A percentile compares a stretch with the other conserved stretches of the same genome.
Conservation (phyloP, 2,329 filamentous ascomycete genomes). For the Podosphaera fusca region DNA sequence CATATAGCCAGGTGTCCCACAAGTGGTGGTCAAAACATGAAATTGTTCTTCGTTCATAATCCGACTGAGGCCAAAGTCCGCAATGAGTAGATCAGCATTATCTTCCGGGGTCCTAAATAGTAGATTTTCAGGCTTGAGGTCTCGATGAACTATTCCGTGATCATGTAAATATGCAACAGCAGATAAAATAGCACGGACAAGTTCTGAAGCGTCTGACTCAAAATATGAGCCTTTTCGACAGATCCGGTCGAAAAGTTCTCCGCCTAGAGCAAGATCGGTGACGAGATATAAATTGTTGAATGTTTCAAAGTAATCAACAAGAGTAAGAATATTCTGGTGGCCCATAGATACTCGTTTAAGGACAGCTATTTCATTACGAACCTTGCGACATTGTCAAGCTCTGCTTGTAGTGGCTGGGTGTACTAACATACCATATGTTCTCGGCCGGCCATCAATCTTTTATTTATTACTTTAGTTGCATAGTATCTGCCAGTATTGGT, state of each 20-base stretch:
- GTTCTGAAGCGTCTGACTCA: conserved; percentile 84
- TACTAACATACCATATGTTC: conserved; percentile 68
- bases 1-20: conserved; percentile 96
- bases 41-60: conserved; percentile 99
- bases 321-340: conserved; percentile 88
- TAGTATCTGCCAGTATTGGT: conserved; percentile 96
- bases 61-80: conserved; percentile 81
- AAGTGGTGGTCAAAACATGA: conserved; percentile 91
- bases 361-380: conserved; percentile 93
- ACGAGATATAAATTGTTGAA: conserved; percentile 99
- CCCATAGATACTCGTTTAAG: conserved; percentile 98
- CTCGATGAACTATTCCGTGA: conserved; percentile 93
- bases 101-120: conserved; percentile 94
- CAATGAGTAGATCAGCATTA: conserved; percentile 88
- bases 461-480: conserved; percentile 98
- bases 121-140: conserved; percentile 92
- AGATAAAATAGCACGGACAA: conserved; percentile 83
- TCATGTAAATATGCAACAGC: conserved; percentile 98
- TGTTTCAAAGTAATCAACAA: conserved; percentile 98
- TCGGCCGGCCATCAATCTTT: conserved; percentile 84
- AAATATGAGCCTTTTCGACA: conserved; percentile 97
- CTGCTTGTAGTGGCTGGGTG: not conserved
- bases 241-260: conserved; percentile 94
- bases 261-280: conserved; percentile 84
- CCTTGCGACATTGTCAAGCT: conserved; percentile 24